Evolutionary conservation across 2,329 filamentous ascomycete genomes (phyloP), one percentile per base, ranked within the genome.

Genomic region (Aspergillus melleus): DNA sequence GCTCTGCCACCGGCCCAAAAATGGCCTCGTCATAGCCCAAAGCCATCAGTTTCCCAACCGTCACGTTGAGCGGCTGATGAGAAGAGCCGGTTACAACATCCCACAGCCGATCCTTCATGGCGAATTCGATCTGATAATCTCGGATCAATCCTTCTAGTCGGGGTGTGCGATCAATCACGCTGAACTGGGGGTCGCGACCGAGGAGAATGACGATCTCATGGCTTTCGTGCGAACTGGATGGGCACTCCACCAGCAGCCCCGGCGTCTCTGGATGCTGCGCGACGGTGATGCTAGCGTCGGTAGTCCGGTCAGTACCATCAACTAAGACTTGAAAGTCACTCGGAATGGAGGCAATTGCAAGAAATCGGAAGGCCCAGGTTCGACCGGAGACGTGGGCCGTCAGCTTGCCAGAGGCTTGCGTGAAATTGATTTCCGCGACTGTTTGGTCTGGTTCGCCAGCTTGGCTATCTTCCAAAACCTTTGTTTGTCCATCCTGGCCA

Each of bases 401-500:
- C 1, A 42, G 16, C 14, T 16, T 42, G n/a, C 36, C 36, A 8
- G 36, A 42, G 14, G 16, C 36, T n/a, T 49, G 46, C 20, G 6
- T 2, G 20, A 49, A 49, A 22, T 12, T 6, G 20, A 49, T 49
- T 9, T 49, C 46, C 5, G 20, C 46, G n/a, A 49, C 46, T 8
- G 6, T 42, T 14, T 42, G 16, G 2, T 16, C 16, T 12, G 20
- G 16, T 14, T 11, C n/a, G 4, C 46, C 46, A 6, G 46, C 9
- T 0, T 30, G 60, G 1, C 54, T 49, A 47, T 85, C 81, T 64
- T 87, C 85, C 10, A 81, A 58, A 0, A 87, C 71, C 1, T 76
- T 77, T 55, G 84, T 83, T 0, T 72, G 61, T 0, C 79, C 84
- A 61, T 86, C 80, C 10, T 71, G 67, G 3, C 78, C 78, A 1